These are phyloP conservation scores for Chenopodium berlandieri DNA, from an alignment of 148 eudicot genomes.

Conservation along the genomic window DNA sequence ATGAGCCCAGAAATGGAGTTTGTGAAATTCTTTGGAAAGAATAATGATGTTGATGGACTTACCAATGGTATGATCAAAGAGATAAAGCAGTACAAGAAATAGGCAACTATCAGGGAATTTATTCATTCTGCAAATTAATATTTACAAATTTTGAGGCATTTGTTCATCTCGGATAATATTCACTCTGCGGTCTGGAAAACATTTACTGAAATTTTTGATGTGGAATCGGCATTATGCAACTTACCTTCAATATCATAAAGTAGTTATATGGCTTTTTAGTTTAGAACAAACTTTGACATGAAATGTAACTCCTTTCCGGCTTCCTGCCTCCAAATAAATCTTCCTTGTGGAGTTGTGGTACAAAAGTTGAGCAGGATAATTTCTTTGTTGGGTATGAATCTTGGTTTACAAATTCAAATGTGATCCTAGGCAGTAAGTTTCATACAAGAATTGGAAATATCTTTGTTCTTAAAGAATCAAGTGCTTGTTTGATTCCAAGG, in stretches of 20 bases:
- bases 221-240: not conserved
- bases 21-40: slow-evolving; percentile 88
- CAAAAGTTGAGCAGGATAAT: not conserved
- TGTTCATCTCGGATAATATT: not conserved
- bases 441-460: no score
- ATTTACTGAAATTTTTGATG: not conserved
- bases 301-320: not conserved
- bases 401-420: no score
- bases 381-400: not conserved
- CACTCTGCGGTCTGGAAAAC: not conserved
- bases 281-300: not conserved
- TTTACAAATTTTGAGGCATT: slow-evolving; percentile 1
- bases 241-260: not conserved
- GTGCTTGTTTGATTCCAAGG: no score
- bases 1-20: slow-evolving; percentile 92
- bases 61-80: slow-evolving; percentile 75
- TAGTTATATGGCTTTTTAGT: not conserved
- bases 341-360: not conserved
- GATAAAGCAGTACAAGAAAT: slow-evolving; percentile 65
- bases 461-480: no score
- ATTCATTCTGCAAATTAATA: not conserved
- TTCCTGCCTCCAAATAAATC: not conserved
- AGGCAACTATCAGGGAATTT: not conserved
- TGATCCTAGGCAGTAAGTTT: no score
- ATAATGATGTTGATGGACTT: slow-evolving; percentile 65